Conservation (phyloP, 805 yeast species). For the Zygoascus flipseniorum region DNA sequence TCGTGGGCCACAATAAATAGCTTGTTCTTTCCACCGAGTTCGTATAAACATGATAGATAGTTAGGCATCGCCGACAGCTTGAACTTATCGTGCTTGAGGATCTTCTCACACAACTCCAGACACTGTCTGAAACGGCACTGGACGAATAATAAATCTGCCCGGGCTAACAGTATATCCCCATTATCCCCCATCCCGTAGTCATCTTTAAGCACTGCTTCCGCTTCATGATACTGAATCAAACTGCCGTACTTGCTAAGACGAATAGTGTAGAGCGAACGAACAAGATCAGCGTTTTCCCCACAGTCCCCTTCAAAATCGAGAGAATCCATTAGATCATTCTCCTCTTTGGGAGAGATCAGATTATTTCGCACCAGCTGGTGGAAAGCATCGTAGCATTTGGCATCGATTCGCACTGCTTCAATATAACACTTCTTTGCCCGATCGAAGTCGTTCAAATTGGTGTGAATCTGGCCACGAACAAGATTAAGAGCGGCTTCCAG, state of each 20-base stretch:
- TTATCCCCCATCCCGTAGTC: constrained; percentile 66
- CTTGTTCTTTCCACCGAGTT: constrained; percentile 73
- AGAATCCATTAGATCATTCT: constrained; percentile 65
- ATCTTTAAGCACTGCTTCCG: constrained; percentile 55
- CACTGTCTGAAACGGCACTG: constrained; percentile 78
- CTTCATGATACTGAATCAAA: constrained; percentile 49
- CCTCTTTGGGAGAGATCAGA: constrained; percentile 74
- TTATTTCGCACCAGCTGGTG: constrained; percentile 65
- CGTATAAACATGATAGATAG: constrained; percentile 77
- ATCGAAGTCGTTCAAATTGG: constrained; percentile 76
- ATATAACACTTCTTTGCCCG: constrained; percentile 78
- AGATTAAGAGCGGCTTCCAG: constrained; percentile 82
- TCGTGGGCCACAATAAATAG: constrained; percentile 75
- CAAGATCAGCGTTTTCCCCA: constrained; percentile 73
- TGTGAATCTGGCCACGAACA: constrained; percentile 72
- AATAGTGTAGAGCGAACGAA: constrained; percentile 68
- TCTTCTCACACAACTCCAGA: constrained; percentile 57
- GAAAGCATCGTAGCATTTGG: constrained; percentile 89
- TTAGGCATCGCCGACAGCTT: constrained; percentile 67
- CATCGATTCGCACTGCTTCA: constrained; percentile 82
- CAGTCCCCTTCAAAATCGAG: constrained; percentile 53
- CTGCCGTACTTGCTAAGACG: constrained; percentile 63
- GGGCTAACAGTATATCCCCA: constrained; percentile 56
- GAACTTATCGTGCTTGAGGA: constrained; percentile 46
- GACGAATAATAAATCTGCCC: constrained; percentile 61